Percentiles rank a stretch among this genome's conserved stretches.
phyloP scores from a whole-genome alignment of 2,329 filamentous ascomycete genomes.

The Sclerotinia sclerotiorum region DNA sequence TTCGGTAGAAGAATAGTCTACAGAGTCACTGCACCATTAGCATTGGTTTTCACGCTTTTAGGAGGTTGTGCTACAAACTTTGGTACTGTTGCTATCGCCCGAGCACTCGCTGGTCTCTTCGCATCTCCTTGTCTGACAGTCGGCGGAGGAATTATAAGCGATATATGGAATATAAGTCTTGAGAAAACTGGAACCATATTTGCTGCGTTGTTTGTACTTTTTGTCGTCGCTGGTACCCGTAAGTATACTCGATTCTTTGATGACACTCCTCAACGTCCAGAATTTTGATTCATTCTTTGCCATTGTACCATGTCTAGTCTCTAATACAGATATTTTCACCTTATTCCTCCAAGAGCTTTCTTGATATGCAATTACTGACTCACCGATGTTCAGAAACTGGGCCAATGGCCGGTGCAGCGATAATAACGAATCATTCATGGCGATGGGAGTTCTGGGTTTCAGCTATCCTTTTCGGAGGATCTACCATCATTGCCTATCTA shows the following conservation, averaged over 20 bases:
- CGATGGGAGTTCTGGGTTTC: conserved; percentile 26
- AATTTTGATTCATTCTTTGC: neutral
- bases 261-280: neutral
- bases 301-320: too few relatives aligned
- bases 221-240: conserved; percentile 22
- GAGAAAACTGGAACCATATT: conserved; percentile 25
- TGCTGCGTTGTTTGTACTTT: conserved; percentile 21
- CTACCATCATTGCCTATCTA: conserved; percentile 12
- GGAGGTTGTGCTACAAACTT: conserved; percentile 19
- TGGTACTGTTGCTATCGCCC: conserved; percentile 14
- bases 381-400: neutral
- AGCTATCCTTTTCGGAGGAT: conserved; percentile 21
- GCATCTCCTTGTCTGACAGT: conserved; percentile 22
- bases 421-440: conserved; percentile 21
- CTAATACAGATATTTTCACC: too few relatives aligned
- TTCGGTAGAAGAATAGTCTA: conserved; percentile 23
- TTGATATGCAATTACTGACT: neutral
- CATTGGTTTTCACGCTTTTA: conserved; percentile 24
- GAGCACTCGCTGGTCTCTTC: conserved; percentile 23
- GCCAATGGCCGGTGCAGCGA: conserved; percentile 22
- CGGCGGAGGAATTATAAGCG: conserved; percentile 24
- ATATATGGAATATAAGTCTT: conserved; percentile 26
- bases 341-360: neutral
- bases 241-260: neutral
- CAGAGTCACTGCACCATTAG: conserved; percentile 20